These are phyloP conservation scores for Gossypium raimondii DNA, from an alignment of 345 rosid species.

Conservation along the genomic window DNA sequence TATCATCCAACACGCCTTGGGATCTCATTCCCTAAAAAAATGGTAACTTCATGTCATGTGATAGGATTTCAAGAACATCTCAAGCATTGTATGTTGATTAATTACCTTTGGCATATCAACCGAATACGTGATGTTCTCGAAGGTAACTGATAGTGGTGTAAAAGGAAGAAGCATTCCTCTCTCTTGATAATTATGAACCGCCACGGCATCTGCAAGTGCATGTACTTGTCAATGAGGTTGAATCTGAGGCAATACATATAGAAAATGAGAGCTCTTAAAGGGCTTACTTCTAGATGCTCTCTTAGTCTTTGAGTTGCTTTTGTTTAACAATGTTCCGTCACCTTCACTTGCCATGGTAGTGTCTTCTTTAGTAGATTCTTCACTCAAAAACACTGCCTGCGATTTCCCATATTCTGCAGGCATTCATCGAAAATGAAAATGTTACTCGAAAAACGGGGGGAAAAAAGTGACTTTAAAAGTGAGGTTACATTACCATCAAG, in stretches of 20 bases:
- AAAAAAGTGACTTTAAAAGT: neutral
- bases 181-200: conserved; percentile 20
- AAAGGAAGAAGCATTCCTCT: conserved; percentile 74
- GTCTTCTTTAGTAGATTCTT: neutral
- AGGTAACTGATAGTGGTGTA: conserved; percentile 51
- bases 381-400: conserved; percentile 1
- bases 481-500: conserved; percentile 39
- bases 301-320: neutral
- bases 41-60: neutral
- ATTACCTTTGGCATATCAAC: conserved; percentile 74
- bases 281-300: conserved; percentile 13
- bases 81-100: neutral
- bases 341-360: neutral
- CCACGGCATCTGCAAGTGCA: neutral
- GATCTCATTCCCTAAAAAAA: conserved; percentile 45
- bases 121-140: conserved; percentile 52
- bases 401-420: conserved; percentile 13
- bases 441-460: neutral
- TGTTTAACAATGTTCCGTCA: neutral
- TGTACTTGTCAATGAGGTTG: neutral
- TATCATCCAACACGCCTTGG: conserved; percentile 54
- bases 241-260: neutral
- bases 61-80: neutral
- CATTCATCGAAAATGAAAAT: neutral
- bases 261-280: neutral